Conservation (phyloP, 1,284 basidiomycete genomes). For the Anthracocystis panici-leucophaei region DNA sequence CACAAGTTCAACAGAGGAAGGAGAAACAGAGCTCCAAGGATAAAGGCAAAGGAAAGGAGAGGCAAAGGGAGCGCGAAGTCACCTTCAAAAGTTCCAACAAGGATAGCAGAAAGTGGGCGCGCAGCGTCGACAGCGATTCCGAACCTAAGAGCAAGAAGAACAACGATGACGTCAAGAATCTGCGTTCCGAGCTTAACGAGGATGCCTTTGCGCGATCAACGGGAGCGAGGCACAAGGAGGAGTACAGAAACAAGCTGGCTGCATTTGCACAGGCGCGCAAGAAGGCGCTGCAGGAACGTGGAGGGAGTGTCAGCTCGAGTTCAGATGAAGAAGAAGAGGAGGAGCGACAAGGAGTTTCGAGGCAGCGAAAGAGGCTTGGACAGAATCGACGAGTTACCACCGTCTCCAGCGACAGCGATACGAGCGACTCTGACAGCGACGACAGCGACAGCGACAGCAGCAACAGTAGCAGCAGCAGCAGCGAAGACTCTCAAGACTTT, state of each 20-base stretch:
- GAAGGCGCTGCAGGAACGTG: conserved; percentile 23
- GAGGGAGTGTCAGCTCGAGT: conserved; percentile 17
- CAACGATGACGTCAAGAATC: conserved; percentile 39
- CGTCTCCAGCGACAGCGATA: conserved; percentile 8
- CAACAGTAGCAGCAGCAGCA: conserved; percentile 11
- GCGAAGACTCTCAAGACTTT: conserved; percentile 25
- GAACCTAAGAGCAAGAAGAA: conserved; percentile 9
- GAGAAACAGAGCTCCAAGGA: conserved; percentile 1
- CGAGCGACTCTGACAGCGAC: conserved; percentile 7
- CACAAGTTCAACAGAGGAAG: neutral
- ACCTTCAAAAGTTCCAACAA: neutral
- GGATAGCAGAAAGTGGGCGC: neutral
- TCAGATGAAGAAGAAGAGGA: conserved; percentile 8
- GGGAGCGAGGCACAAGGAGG: conserved; percentile 35
- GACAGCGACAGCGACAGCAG: conserved; percentile 12
- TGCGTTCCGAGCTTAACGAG: conserved; percentile 50
- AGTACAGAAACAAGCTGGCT: conserved; percentile 37
- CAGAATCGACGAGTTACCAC: neutral
- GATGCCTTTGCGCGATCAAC: conserved; percentile 51
- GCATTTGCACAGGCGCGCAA: conserved; percentile 31
- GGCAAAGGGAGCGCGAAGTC: neutral
- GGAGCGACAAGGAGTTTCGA: neutral
- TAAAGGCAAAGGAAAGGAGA: neutral
- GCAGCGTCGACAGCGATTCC: conserved; percentile 4
- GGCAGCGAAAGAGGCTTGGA: neutral